Evolutionary conservation across 768 basidiomycete genomes (phyloP).

Genomic region (Suillus fuscotomentosus): DNA sequence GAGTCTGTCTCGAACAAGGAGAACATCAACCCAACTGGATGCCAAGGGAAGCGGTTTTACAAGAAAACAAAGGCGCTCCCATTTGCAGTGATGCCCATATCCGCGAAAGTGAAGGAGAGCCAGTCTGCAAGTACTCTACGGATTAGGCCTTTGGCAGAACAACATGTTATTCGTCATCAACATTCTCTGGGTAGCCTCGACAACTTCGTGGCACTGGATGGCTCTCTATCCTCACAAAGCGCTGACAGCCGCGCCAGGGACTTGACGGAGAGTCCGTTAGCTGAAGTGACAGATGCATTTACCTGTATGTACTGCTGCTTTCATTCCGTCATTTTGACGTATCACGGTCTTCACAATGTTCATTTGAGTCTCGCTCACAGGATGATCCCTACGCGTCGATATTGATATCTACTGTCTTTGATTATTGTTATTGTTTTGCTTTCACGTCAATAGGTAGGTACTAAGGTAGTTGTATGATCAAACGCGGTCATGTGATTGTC

Average conservation of each 20-base stretch:
- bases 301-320: not conserved
- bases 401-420: not conserved
- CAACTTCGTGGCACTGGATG: not conserved
- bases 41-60: not conserved
- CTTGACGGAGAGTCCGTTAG: constrained; percentile 12
- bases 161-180: not conserved
- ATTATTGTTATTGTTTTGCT: not conserved
- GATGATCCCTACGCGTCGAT: no score
- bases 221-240: not conserved
- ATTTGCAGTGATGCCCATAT: not conserved
- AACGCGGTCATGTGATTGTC: constrained; percentile 5
- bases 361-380: not conserved
- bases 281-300: constrained; percentile 11
- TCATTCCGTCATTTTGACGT: not conserved
- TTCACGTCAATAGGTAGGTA: not conserved
- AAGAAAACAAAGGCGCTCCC: not conserved
- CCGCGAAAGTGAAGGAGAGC: not conserved
- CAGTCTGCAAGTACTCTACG: not conserved
- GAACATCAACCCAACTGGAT: not conserved
- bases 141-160: not conserved
- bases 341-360: not conserved
- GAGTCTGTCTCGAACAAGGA: not conserved
- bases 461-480: not conserved
- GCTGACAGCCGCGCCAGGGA: constrained; percentile 9
- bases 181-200: no score